phyloP scores from a whole-genome alignment of 1,284 basidiomycete genomes.

The Rhodotorula sp. region DNA sequence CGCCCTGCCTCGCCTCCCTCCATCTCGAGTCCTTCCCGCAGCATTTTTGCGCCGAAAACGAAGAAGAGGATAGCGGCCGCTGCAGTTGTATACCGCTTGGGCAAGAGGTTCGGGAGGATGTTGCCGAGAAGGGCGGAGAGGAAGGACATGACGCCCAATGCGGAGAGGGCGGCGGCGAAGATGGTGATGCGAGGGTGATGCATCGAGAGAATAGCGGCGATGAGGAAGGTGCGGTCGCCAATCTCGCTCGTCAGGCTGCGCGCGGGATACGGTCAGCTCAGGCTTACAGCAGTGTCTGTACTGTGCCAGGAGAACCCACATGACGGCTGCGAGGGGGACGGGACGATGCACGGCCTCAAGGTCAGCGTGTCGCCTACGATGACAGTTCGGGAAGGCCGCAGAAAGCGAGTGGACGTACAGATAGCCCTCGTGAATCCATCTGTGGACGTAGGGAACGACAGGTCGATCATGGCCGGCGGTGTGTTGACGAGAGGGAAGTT shows the following conservation, averaged over 20 bases:
- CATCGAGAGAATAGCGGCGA: conserved; percentile 94
- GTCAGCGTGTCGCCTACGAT: background rate
- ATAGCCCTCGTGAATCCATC: conserved; percentile 30
- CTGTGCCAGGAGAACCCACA: background rate
- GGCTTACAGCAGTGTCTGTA: too few species aligned
- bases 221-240: conserved; percentile 98
- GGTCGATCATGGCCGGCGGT: conserved; percentile 18
- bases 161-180: conserved; percentile 83
- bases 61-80: conserved; percentile 78
- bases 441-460: conserved; percentile 25
- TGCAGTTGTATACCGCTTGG: conserved; percentile 72
- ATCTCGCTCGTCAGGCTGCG: conserved; percentile 49
- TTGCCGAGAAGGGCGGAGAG: conserved; percentile 84
- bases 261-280: background rate
- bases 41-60: conserved; percentile 81
- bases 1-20: conserved; percentile 61
- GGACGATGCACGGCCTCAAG: background rate
- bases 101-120: conserved; percentile 75
- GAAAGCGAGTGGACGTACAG: conserved; percentile 16
- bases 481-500: background rate
- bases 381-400: too few species aligned
- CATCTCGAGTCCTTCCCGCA: conserved; percentile 76
- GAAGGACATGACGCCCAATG: conserved; percentile 87
- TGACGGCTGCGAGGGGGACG: background rate
- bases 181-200: conserved; percentile 81